phyloP scores from a whole-genome alignment of 108 stramenopile genomes.

The Stephanodiscus triporus region DNA sequence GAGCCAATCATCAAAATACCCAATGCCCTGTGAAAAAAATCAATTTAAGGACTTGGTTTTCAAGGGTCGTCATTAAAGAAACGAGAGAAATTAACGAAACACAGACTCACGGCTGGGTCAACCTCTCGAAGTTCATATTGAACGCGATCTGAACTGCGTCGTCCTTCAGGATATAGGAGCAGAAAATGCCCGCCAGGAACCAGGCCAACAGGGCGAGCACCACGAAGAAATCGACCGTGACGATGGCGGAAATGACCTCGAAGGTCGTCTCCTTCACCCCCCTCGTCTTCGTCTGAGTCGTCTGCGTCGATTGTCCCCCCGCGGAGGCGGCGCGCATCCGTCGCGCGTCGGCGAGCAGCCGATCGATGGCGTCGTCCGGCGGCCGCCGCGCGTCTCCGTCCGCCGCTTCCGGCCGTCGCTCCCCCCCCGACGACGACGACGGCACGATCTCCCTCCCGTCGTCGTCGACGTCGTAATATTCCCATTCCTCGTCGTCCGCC shows the following conservation, averaged over 20 bases:
- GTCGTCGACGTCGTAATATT: conserved; percentile 58
- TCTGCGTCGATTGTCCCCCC: conserved; percentile 28
- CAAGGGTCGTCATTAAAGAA: neutral
- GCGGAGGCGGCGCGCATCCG: conserved; percentile 42
- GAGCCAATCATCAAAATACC: conserved; percentile 90
- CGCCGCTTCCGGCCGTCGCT: neutral
- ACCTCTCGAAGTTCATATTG: conserved; percentile 68
- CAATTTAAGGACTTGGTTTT: neutral
- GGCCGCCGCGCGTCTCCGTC: neutral
- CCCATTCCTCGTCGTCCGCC: conserved; percentile 43
- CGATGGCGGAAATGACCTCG: conserved; percentile 78
- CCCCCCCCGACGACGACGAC: conserved; percentile 5
- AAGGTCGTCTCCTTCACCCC: conserved; percentile 49
- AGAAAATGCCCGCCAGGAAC: conserved; percentile 90
- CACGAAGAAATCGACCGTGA: conserved; percentile 93
- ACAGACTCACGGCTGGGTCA: conserved; percentile 37
- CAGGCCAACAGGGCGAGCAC: conserved; percentile 84
- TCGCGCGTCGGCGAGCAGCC: conserved; percentile 74
- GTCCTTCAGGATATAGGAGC: conserved; percentile 74
- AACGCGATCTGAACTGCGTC: conserved; percentile 91
- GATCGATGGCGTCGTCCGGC: conserved; percentile 62
- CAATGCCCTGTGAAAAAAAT: conserved; percentile 56
- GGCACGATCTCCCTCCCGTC: conserved; percentile 32
- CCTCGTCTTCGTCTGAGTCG: conserved; percentile 9
- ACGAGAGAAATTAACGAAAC: neutral